Conservation (phyloP, 2,329 filamentous ascomycete species). For the Ustulina deusta region DNA sequence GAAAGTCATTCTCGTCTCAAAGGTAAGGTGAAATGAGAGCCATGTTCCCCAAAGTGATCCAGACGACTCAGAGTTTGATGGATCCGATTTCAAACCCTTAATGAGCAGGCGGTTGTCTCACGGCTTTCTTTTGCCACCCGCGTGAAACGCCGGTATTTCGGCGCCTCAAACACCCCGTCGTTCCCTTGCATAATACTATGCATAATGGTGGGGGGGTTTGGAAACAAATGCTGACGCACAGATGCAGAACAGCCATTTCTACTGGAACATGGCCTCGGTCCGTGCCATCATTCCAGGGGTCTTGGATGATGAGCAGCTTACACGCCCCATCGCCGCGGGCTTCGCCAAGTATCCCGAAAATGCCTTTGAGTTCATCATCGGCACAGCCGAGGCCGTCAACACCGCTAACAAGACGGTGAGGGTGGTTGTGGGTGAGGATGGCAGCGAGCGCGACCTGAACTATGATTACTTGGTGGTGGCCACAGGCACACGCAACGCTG, state of each 20-base stretch:
- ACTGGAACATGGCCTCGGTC: slow-evolving; percentile 69
- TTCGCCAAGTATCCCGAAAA: slow-evolving; percentile 63
- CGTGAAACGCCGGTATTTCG: neutral
- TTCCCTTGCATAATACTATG: neutral
- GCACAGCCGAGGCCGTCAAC: slow-evolving; percentile 59
- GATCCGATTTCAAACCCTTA: neutral
- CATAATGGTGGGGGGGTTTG: neutral
- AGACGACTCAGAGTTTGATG: neutral
- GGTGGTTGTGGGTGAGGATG: slow-evolving; percentile 52
- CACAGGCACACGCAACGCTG: slow-evolving; percentile 62
- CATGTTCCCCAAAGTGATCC: neutral
- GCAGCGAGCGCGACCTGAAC: slow-evolving; percentile 50
- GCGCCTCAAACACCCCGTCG: neutral
- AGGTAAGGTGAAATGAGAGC: slow-evolving; percentile 54
- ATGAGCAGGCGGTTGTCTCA: neutral
- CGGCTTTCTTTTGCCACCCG: neutral
- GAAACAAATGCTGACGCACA: slow-evolving; percentile 27
- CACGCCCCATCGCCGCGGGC: slow-evolving; percentile 62
- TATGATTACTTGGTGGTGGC: slow-evolving; percentile 71
- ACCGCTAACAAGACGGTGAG: slow-evolving; percentile 56
- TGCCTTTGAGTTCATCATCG: slow-evolving; percentile 65
- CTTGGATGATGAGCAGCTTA: slow-evolving; percentile 63
- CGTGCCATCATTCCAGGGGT: slow-evolving; percentile 65
- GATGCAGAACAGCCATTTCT: slow-evolving; percentile 66
- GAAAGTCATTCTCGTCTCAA: slow-evolving; percentile 67